Conservation (phyloP, 2,329 filamentous ascomycete genomes). For the Pyrenophora seminiperda region DNA sequence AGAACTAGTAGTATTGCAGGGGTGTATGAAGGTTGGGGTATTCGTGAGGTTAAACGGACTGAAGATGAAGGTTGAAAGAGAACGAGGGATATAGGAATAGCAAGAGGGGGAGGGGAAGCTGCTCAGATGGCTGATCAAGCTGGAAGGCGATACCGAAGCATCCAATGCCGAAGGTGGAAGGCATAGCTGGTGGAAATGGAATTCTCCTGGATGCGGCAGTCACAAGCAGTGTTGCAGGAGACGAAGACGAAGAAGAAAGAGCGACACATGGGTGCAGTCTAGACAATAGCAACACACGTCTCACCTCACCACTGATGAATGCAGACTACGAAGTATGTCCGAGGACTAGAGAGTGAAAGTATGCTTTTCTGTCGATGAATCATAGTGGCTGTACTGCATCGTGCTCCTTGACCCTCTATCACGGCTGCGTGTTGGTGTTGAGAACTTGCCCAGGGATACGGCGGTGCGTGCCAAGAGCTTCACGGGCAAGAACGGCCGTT, state of each 20-base stretch:
- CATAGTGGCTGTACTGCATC: not conserved
- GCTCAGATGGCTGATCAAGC: too few relatives aligned
- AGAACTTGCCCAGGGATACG: too few relatives aligned
- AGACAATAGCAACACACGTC: not conserved
- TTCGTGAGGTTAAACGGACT: not conserved
- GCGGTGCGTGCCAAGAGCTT: too few relatives aligned
- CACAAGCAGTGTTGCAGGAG: not conserved
- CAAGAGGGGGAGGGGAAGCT: too few relatives aligned
- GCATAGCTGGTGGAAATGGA: too few relatives aligned
- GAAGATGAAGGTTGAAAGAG: not conserved
- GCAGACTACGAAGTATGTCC: too few relatives aligned
- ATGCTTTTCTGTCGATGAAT: too few relatives aligned
- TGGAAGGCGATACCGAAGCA: not conserved
- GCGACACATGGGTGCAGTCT: not conserved
- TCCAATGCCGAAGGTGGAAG: too few relatives aligned
- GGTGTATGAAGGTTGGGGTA: constrained; percentile 2
- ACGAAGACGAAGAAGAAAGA: not conserved
- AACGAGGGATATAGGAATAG: not conserved
- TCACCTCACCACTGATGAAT: too few relatives aligned
- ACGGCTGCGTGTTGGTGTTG: too few relatives aligned
- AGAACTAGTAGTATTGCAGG: not conserved
- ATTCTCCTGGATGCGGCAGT: not conserved
- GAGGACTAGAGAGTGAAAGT: too few relatives aligned
- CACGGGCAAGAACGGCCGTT: too few relatives aligned
- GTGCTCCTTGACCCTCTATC: not conserved